phyloP scores from a whole-genome alignment of 2,329 filamentous ascomycete species.

The Xylariales sp. region DNA sequence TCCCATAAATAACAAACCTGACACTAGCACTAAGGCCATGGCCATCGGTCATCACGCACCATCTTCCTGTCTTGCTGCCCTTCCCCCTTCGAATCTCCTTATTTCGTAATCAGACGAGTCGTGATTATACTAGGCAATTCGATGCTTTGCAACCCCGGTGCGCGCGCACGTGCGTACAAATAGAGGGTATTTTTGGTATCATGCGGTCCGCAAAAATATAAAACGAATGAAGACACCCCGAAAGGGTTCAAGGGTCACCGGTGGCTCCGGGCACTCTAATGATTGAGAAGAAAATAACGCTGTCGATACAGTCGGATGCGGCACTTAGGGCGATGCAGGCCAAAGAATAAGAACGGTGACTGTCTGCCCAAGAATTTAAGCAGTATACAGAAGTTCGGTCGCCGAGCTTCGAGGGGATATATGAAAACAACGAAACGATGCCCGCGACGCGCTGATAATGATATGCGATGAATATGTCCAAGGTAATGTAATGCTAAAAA shows the following conservation, averaged over 20 bases:
- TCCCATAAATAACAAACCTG: background rate
- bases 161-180: conserved; percentile 2
- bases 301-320: conserved; percentile 10
- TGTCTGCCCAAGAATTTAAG: conserved; percentile 13
- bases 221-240: conserved; percentile 31
- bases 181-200: conserved; percentile 34
- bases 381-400: conserved; percentile 31
- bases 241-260: conserved; percentile 25
- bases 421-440: conserved; percentile 20
- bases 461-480: conserved; percentile 29
- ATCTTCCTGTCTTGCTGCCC: background rate
- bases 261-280: conserved; percentile 36
- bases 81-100: conserved; percentile 1
- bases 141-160: conserved; percentile 10
- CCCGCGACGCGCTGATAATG: conserved; percentile 29
- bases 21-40: conserved; percentile 6
- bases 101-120: conserved; percentile 9
- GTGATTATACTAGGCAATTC: conserved; percentile 4
- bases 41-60: conserved; percentile 1
- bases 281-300: background rate
- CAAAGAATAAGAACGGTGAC: background rate
- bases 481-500: conserved; percentile 11
- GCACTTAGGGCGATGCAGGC: background rate
- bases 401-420: conserved; percentile 11
- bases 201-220: conserved; percentile 21